These are phyloP conservation scores for Usnea hakonensis DNA, from an alignment of 495 filamentous ascomycete genomes.

Conservation along the genomic window DNA sequence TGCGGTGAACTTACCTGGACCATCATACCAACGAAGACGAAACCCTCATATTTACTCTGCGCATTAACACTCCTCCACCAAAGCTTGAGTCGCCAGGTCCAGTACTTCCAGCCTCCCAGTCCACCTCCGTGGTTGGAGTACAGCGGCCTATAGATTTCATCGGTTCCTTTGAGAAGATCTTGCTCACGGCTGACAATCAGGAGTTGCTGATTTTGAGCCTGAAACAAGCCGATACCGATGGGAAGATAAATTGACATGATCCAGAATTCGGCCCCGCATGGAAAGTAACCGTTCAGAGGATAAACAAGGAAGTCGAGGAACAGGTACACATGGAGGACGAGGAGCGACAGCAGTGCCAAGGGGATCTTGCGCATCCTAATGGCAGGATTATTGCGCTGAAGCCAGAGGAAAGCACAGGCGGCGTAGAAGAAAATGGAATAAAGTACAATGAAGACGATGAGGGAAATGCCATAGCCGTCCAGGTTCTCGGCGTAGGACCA, in stretches of 20 bases:
- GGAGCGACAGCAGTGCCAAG: constrained; percentile 50
- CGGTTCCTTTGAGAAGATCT: constrained; percentile 30
- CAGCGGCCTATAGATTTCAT: constrained; percentile 18
- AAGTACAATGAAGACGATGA: constrained; percentile 14
- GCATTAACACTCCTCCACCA: constrained; percentile 21
- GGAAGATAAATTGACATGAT: constrained; percentile 65
- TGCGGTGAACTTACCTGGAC: constrained; percentile 48
- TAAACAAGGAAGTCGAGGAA: constrained; percentile 52
- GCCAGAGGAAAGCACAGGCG: constrained; percentile 48
- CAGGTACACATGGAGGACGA: constrained; percentile 59
- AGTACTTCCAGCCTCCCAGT: constrained; percentile 18
- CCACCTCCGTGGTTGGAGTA: background rate
- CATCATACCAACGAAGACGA: constrained; percentile 42
- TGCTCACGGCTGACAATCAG: constrained; percentile 53
- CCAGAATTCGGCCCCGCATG: constrained; percentile 58
- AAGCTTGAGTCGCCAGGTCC: constrained; percentile 21
- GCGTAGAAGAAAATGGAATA: constrained; percentile 31
- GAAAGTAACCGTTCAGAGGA: constrained; percentile 50
- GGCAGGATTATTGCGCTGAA: constrained; percentile 47
- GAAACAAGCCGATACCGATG: constrained; percentile 62
- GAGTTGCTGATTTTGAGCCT: constrained; percentile 59
- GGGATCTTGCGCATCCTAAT: constrained; percentile 57
- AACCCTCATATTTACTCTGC: constrained; percentile 23
- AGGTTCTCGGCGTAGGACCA: constrained; percentile 14
- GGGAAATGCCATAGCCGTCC: constrained; percentile 24